Evolutionary conservation across 306 rosid species (phyloP).

Genomic region (Malus sieversii): DNA sequence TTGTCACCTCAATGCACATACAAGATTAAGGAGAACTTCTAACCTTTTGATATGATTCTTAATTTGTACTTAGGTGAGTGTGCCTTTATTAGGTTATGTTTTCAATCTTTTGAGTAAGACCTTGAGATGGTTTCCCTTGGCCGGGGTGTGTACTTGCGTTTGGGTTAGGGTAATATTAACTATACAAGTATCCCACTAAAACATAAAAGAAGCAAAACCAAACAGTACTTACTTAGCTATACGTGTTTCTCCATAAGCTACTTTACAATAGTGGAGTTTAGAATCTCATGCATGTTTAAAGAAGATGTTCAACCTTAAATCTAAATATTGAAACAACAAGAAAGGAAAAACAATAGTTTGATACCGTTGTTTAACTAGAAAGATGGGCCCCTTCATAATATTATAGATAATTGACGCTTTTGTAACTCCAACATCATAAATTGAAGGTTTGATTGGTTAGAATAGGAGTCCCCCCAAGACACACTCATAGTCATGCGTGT

Average conservation of each 20-base stretch:
- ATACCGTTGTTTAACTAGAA: not conserved
- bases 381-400: not conserved
- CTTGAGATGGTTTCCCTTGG: not conserved
- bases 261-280: not conserved
- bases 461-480: not conserved
- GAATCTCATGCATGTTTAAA: not conserved
- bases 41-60: not conserved
- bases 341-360: not conserved
- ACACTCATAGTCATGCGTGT: conserved; percentile 2
- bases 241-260: not conserved
- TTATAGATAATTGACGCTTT: not conserved
- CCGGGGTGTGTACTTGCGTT: not conserved
- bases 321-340: not conserved
- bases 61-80: not conserved
- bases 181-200: not conserved
- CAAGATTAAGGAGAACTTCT: not conserved
- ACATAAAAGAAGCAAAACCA: not conserved
- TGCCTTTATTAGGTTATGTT: not conserved
- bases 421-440: not conserved
- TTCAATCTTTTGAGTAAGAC: not conserved
- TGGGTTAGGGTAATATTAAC: not conserved
- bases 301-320: not conserved
- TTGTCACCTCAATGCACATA: not conserved
- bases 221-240: not conserved
- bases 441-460: not conserved